Percentiles rank a stretch among this genome's conserved stretches.
phyloP scores from a whole-genome alignment of 1,284 basidiomycete genomes.

The Cryptococcus sp. region DNA sequence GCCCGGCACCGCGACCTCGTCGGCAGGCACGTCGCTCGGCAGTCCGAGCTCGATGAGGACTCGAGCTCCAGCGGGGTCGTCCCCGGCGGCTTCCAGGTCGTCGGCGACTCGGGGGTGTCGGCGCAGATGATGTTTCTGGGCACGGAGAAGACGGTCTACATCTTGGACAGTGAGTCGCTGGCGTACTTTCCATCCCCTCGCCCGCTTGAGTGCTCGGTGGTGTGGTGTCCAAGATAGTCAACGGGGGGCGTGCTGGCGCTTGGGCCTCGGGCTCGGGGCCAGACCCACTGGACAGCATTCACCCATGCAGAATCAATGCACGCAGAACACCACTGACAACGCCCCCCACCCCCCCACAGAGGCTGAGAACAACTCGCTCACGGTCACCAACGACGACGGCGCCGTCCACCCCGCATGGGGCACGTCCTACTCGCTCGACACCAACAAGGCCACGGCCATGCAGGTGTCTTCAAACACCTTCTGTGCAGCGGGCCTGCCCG shows the following conservation, averaged over 20 bases:
- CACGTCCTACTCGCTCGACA: constrained; percentile 51
- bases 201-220: not conserved
- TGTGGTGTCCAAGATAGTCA: no score
- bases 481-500: constrained; percentile 55
- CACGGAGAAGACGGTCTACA: constrained; percentile 51
- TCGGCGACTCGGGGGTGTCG: constrained; percentile 48
- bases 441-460: constrained; percentile 56
- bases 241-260: no score
- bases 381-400: constrained; percentile 52
- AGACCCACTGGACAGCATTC: not conserved
- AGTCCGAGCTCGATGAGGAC: constrained; percentile 3
- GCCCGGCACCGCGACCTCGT: constrained; percentile 23
- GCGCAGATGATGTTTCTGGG: constrained; percentile 49
- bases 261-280: no score
- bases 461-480: constrained; percentile 77
- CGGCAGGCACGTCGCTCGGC: constrained; percentile 1
- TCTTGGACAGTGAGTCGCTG: constrained; percentile 49
- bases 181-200: not conserved
- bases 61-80: constrained; percentile 8
- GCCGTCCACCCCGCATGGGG: constrained; percentile 49
- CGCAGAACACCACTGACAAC: no score
- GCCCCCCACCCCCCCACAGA: constrained; percentile 34
- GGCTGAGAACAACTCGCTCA: constrained; percentile 60
- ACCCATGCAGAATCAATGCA: not conserved
- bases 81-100: constrained; percentile 38